These are phyloP conservation scores for Lentinula raphanica DNA, from an alignment of 768 basidiomycete genomes.

Conservation along the genomic window DNA sequence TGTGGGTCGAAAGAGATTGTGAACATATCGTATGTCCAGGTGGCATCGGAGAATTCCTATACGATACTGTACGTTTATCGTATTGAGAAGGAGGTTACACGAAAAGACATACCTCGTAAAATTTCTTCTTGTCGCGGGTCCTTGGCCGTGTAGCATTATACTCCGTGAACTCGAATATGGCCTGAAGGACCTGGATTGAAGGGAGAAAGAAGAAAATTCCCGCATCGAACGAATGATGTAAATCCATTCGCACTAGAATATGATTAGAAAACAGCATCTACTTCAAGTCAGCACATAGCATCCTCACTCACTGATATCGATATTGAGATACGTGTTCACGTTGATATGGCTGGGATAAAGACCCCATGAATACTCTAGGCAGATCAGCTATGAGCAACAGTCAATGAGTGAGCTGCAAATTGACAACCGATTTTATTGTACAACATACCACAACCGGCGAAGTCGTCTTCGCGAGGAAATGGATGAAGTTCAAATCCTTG, in stretches of 20 bases:
- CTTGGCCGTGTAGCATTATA: not conserved
- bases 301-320: slow-evolving; percentile 2
- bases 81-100: not conserved
- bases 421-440: no score
- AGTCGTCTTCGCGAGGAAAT: slow-evolving; percentile 1
- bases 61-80: no score
- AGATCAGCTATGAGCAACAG: no score
- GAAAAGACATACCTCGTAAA: not conserved
- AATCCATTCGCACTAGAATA: slow-evolving; percentile 1
- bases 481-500: slow-evolving; percentile 1
- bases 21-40: not conserved
- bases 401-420: no score
- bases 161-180: not conserved
- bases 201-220: slow-evolving; percentile 3
- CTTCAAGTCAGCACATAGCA: no score
- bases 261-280: not conserved
- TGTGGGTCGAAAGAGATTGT: not conserved
- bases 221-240: slow-evolving; percentile 1
- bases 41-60: not conserved
- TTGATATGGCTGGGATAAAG: no score
- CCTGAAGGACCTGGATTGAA: not conserved
- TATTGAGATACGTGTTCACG: not conserved
- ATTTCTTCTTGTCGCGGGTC: slow-evolving; percentile 1
- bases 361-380: no score
- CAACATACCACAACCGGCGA: no score